phyloP scores from a whole-genome alignment of 2,329 filamentous ascomycete species.

The Epichloe bromicola region DNA sequence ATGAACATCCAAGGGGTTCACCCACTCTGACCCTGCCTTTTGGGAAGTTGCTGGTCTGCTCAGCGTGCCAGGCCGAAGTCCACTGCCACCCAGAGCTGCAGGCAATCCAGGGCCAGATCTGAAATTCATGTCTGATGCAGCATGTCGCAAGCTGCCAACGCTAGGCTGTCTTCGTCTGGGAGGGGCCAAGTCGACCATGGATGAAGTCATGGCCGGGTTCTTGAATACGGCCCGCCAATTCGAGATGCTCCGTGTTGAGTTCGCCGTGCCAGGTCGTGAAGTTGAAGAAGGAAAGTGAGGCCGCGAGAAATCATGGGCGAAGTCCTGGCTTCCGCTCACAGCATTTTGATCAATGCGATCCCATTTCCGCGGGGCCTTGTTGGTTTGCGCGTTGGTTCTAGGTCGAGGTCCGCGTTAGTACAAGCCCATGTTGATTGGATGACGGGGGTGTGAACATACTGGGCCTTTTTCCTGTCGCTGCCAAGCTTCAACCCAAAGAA shows the following conservation, averaged over 20 bases:
- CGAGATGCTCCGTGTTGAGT: conserved; percentile 18
- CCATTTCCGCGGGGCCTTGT: conserved; percentile 13
- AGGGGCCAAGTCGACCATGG: conserved; percentile 30
- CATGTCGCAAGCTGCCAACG: conserved; percentile 17
- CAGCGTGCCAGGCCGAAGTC: conserved; percentile 15
- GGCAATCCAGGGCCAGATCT: conserved; percentile 16
- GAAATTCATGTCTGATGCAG: conserved; percentile 27
- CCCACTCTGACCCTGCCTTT: conserved; percentile 28
- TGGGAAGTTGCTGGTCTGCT: conserved; percentile 14
- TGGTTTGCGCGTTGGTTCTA: conserved; percentile 6
- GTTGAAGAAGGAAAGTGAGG: conserved; percentile 15
- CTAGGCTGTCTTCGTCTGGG: conserved; percentile 17
- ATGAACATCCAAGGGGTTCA: conserved; percentile 36
- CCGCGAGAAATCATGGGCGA: conserved; percentile 23
- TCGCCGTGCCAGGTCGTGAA: conserved; percentile 28
- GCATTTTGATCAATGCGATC: conserved; percentile 21
- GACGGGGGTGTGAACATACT: conserved; percentile 18
- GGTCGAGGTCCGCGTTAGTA: not conserved
- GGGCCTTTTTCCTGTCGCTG: conserved; percentile 43
- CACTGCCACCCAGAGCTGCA: conserved; percentile 20
- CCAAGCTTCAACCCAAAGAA: conserved; percentile 46
- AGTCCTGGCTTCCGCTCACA: conserved; percentile 23
- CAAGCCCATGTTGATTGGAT: not conserved
- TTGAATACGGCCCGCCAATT: conserved; percentile 23
- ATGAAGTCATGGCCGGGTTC: conserved; percentile 25